These are phyloP conservation scores for Hypericum androsaemum DNA, from an alignment of 345 rosid genomes.

Conservation along the genomic window DNA sequence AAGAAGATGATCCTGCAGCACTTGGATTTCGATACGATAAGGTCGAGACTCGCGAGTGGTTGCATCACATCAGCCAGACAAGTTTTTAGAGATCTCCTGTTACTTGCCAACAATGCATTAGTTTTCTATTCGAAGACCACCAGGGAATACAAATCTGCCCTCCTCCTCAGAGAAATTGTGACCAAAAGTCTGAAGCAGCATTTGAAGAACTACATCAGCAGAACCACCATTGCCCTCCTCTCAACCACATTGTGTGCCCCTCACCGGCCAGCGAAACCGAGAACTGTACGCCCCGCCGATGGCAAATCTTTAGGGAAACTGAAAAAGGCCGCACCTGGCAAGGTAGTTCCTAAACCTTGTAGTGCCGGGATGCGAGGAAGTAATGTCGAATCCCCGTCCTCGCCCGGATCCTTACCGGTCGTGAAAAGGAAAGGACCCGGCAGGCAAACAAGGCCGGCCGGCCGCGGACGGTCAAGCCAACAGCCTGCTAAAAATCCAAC, in stretches of 20 bases:
- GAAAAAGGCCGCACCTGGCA: slow-evolving; percentile 11
- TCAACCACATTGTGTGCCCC: slow-evolving; percentile 16
- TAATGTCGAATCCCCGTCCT: slow-evolving; percentile 25
- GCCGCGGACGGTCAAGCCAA: slow-evolving; percentile 10
- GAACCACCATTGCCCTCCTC: slow-evolving; percentile 17
- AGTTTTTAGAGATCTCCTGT: slow-evolving; percentile 58
- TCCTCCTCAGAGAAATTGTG: slow-evolving; percentile 45
- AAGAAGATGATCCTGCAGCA: slow-evolving; percentile 64
- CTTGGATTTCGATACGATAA: slow-evolving; percentile 65
- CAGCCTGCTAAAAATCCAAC: slow-evolving; percentile 17
- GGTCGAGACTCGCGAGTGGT: slow-evolving; percentile 40
- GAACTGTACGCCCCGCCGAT: slow-evolving; percentile 23
- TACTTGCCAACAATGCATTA: slow-evolving; percentile 64
- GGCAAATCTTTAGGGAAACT: slow-evolving; percentile 15
- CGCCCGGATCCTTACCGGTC: slow-evolving; percentile 25
- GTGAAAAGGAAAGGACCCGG: slow-evolving; percentile 21
- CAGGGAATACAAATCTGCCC: slow-evolving; percentile 68
- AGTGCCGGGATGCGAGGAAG: slow-evolving; percentile 22
- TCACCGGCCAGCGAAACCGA: slow-evolving; percentile 34
- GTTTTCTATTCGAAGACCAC: slow-evolving; percentile 72
- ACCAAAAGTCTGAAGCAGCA: slow-evolving; percentile 37
- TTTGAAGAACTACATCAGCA: slow-evolving; percentile 22
- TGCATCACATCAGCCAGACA: slow-evolving; percentile 40
- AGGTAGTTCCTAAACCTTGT: slow-evolving; percentile 16
- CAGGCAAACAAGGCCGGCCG: slow-evolving; percentile 20